phyloP scores from a whole-genome alignment of 2,329 filamentous ascomycete species.

The Chalaropsis thielavioides region DNA sequence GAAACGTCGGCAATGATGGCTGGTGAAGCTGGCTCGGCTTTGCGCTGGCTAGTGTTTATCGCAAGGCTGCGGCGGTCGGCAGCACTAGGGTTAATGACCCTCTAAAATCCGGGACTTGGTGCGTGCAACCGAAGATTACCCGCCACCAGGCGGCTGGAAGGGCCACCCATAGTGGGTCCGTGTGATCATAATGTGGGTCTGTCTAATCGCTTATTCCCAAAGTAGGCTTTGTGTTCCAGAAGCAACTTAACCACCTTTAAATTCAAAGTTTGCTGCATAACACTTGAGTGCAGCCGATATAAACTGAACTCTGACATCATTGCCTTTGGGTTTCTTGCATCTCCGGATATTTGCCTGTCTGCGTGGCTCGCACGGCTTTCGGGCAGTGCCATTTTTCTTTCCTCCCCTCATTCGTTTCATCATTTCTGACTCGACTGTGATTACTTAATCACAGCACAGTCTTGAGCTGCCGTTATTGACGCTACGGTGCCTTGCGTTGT shows the following conservation, averaged over 20 bases:
- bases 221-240: not conserved
- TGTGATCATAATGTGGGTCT: not conserved
- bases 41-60: not conserved
- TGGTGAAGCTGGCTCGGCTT: not conserved
- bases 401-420: too few relatives aligned
- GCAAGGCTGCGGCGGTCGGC: not conserved
- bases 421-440: too few relatives aligned
- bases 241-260: not conserved
- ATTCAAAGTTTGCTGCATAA: not conserved
- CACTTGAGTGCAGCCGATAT: not conserved
- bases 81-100: not conserved
- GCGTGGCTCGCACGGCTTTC: too few relatives aligned
- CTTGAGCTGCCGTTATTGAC: too few relatives aligned
- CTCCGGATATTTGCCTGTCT: too few relatives aligned
- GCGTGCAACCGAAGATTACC: not conserved
- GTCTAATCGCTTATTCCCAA: not conserved
- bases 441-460: too few relatives aligned
- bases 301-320: not conserved
- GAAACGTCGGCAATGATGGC: not conserved
- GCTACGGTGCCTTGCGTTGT: too few relatives aligned
- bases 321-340: not conserved
- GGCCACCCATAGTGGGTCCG: not conserved
- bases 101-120: too few relatives aligned
- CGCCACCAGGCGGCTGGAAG: not conserved
- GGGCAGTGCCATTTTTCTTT: too few relatives aligned